phyloP scores from a whole-genome alignment of 352 stramenopile species.

The Pythium coloratum region DNA sequence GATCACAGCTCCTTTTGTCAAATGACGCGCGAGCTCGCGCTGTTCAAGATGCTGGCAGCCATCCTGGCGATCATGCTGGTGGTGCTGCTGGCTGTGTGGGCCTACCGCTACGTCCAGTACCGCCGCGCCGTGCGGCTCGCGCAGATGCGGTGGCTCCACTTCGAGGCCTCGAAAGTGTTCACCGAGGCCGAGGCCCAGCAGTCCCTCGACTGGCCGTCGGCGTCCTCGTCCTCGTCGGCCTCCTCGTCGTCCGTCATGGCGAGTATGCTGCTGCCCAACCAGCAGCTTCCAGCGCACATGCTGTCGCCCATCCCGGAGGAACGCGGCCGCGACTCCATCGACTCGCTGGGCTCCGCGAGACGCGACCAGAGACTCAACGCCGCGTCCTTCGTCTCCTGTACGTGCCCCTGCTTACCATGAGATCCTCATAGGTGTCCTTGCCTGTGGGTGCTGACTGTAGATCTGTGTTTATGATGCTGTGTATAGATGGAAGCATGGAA shows the following conservation, averaged over 20 bases:
- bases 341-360: constrained; percentile 24
- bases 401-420: neutral
- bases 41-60: constrained; percentile 40
- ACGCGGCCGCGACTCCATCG: constrained; percentile 35
- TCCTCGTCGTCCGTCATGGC: neutral
- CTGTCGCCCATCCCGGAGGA: constrained; percentile 76
- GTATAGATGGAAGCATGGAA: constrained; percentile 24
- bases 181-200: constrained; percentile 29
- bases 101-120: constrained; percentile 64
- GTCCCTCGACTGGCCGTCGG: constrained; percentile 42
- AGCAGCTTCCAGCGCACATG: constrained; percentile 42
- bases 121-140: constrained; percentile 54
- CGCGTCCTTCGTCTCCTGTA: constrained; percentile 26
- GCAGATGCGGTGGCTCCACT: constrained; percentile 66
- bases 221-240: too few relatives aligned
- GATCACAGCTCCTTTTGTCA: neutral
- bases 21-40: constrained; percentile 41
- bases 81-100: constrained; percentile 48
- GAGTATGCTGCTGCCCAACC: constrained; percentile 7
- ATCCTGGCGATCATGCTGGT: constrained; percentile 42
- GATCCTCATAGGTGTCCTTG: neutral
- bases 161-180: constrained; percentile 37
- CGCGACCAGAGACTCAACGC: constrained; percentile 12
- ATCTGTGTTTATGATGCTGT: neutral
- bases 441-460: neutral